A percentile compares a stretch with the other conserved stretches of the same genome.
phyloP scores from a whole-genome alignment of 116 monocot genomes.

The Zostera marina region DNA sequence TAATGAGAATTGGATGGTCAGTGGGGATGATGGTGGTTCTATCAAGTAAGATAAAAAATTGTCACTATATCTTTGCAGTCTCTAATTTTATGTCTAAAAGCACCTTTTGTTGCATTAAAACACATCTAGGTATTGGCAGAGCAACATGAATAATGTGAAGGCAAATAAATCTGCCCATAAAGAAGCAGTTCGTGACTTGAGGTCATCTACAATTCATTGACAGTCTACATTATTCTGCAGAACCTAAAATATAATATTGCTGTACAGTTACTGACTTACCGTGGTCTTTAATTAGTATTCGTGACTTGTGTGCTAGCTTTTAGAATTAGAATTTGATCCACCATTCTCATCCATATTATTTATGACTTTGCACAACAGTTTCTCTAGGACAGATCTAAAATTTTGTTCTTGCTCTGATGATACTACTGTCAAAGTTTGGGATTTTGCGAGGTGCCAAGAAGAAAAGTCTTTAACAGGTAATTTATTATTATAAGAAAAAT shows the following conservation, averaged over 20 bases:
- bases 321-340: neutral
- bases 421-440: constrained; percentile 96
- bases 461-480: constrained; percentile 97
- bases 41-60: constrained; percentile 54
- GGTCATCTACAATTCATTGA: constrained; percentile 21
- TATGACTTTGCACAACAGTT: constrained; percentile 36
- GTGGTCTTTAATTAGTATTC: too few relatives aligned
- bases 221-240: neutral
- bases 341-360: neutral
- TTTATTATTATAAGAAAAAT: constrained; percentile 6
- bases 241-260: too few relatives aligned
- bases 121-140: constrained; percentile 83
- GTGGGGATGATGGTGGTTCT: constrained; percentile 94
- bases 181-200: constrained; percentile 89
- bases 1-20: constrained; percentile 99
- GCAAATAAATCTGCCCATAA: constrained; percentile 94
- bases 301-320: neutral
- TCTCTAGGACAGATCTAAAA: constrained; percentile 91
- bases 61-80: neutral
- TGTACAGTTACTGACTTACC: too few relatives aligned
- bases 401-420: constrained; percentile 99
- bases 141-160: constrained; percentile 99
- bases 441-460: constrained; percentile 97
- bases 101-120: neutral
- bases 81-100: neutral